Conservation (phyloP, 2,329 filamentous ascomycete genomes). For the Alternaria metachromatica region DNA sequence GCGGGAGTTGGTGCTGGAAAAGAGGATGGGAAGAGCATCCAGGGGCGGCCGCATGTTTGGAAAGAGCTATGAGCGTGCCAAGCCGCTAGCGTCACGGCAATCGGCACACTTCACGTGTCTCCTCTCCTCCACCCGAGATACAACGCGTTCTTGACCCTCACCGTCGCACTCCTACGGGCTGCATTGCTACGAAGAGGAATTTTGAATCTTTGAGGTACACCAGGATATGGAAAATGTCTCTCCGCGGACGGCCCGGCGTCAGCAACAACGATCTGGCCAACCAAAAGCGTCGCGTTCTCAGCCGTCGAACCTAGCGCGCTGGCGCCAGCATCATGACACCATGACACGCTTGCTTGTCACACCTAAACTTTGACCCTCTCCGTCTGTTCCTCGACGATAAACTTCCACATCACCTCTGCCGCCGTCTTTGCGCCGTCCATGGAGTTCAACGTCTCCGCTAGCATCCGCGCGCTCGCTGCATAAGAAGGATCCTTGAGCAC, state of each 20-base stretch:
- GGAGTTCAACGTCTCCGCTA: constrained; percentile 34
- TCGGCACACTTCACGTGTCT: background rate
- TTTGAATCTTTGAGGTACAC: background rate
- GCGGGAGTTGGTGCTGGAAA: background rate
- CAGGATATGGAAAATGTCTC: background rate
- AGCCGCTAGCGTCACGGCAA: background rate
- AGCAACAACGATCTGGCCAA: background rate
- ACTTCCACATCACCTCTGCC: constrained; percentile 43
- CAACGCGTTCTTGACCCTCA: background rate
- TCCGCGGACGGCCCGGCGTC: too few species aligned
- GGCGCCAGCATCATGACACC: constrained; percentile 3
- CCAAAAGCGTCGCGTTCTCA: background rate
- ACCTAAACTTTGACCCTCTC: constrained; percentile 19
- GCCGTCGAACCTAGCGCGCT: background rate
- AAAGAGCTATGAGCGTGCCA: background rate
- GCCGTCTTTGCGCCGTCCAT: constrained; percentile 41
- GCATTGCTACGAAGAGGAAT: background rate
- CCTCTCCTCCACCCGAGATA: background rate
- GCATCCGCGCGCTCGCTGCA: constrained; percentile 27
- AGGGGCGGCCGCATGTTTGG: background rate
- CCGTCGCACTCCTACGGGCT: background rate
- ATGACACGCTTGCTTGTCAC: background rate
- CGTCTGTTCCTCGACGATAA: constrained; percentile 28
- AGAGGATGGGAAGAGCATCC: background rate
- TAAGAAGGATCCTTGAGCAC: constrained; percentile 37